These are phyloP conservation scores for Waltergamsia citrina DNA, from an alignment of 2,329 filamentous ascomycete species.

Conservation along the genomic window DNA sequence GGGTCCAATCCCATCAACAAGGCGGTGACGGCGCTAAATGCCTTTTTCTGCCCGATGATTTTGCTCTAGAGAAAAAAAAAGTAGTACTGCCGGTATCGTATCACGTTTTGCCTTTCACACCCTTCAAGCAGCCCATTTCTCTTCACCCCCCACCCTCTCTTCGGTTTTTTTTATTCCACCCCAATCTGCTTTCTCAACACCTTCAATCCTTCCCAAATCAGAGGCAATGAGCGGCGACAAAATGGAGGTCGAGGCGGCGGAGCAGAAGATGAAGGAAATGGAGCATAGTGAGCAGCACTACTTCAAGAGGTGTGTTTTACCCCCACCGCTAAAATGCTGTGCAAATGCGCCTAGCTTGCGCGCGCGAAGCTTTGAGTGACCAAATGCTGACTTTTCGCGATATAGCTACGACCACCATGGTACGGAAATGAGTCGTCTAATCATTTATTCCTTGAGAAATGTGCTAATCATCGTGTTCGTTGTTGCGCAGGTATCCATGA, in stretches of 20 bases:
- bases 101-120: constrained; percentile 4
- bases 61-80: constrained; percentile 5
- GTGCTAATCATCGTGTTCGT: constrained; percentile 18
- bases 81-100: background rate
- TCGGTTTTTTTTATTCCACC: constrained; percentile 1
- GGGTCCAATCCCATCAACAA: no score
- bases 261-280: constrained; percentile 60
- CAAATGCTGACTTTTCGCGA: constrained; percentile 8
- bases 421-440: constrained; percentile 26
- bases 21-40: constrained; percentile 17
- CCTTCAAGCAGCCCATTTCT: background rate
- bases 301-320: constrained; percentile 76
- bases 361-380: background rate
- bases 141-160: constrained; percentile 1
- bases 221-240: constrained; percentile 42
- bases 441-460: constrained; percentile 17
- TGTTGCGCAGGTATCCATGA: constrained; percentile 71
- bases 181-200: background rate
- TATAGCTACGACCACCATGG: constrained; percentile 94
- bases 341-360: no score
- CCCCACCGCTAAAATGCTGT: constrained; percentile 1
- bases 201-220: no score
- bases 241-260: constrained; percentile 51
- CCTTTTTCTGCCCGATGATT: constrained; percentile 21
- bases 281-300: constrained; percentile 97